Evolutionary conservation across 208 protist species (phyloP).

Genomic region (Trypanosomatidae sp.): DNA sequence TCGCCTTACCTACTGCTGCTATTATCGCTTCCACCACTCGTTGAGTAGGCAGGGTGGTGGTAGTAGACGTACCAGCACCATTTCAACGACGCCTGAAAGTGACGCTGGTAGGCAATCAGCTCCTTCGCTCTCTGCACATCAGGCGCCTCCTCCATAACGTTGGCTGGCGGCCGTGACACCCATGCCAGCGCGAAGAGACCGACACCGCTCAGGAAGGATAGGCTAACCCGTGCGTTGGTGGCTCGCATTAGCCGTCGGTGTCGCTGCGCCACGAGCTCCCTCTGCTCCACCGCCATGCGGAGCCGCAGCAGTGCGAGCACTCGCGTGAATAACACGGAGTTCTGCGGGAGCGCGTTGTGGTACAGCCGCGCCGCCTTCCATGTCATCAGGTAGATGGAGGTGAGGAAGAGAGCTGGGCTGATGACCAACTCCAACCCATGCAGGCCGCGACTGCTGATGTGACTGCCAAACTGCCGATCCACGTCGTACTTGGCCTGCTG

Average conservation of each 20-base stretch:
- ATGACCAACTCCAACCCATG: constrained; percentile 64
- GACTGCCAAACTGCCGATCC: constrained; percentile 46
- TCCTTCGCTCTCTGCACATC: constrained; percentile 55
- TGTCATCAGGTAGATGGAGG: constrained; percentile 67
- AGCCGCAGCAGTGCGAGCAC: constrained; percentile 36
- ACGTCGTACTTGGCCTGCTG: constrained; percentile 62
- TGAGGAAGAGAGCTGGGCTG: constrained; percentile 57
- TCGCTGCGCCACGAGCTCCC: constrained; percentile 60
- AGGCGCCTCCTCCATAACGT: constrained; percentile 57
- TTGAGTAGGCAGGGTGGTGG: constrained; percentile 73
- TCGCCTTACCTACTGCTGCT: neutral
- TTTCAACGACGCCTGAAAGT: constrained; percentile 53
- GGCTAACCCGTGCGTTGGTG: constrained; percentile 63
- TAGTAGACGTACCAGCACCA: constrained; percentile 89
- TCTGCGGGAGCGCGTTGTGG: constrained; percentile 49
- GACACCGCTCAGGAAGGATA: constrained; percentile 55
- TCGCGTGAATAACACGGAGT: constrained; percentile 59
- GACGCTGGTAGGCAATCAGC: constrained; percentile 61
- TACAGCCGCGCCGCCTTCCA: constrained; percentile 73
- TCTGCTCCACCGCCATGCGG: constrained; percentile 37
- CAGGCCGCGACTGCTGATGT: constrained; percentile 48
- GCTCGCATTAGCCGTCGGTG: constrained; percentile 69
- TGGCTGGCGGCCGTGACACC: constrained; percentile 39
- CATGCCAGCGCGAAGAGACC: constrained; percentile 43
- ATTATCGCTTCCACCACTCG: constrained; percentile 1